Evolutionary conservation across 108 stramenopile species (phyloP).

Genomic region (Discostella pseudostelligera): DNA sequence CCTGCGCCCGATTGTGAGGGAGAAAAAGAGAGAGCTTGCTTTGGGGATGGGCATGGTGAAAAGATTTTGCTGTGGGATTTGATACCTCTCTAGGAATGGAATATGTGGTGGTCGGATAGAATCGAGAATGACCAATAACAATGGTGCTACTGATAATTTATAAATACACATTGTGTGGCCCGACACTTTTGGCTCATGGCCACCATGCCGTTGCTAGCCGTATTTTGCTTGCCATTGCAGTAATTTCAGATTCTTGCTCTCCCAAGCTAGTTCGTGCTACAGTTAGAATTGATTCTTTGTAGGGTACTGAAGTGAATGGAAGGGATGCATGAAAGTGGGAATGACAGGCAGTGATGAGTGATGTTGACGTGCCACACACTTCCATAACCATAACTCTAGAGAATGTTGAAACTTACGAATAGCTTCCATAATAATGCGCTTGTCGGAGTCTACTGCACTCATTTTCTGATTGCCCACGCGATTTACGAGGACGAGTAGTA

Average conservation of each 20-base stretch:
- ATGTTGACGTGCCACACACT: background rate
- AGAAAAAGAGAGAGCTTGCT: too few species aligned
- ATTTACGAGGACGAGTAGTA: constrained; percentile 37
- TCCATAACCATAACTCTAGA: background rate
- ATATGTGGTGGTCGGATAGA: too few species aligned
- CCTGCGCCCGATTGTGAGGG: too few species aligned
- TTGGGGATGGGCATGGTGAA: too few species aligned
- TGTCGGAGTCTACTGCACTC: constrained; percentile 23
- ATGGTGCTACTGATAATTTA: too few species aligned
- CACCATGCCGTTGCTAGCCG: constrained; percentile 61
- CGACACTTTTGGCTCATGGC: constrained; percentile 25
- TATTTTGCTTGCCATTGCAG: constrained; percentile 63
- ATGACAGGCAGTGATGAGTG: background rate
- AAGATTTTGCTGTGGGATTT: too few species aligned
- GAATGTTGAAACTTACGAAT: constrained; percentile 36
- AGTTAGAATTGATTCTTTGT: constrained; percentile 64
- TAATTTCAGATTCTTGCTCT: constrained; percentile 72
- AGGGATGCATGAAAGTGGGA: background rate
- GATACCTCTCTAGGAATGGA: too few species aligned
- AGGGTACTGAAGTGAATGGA: constrained; percentile 38
- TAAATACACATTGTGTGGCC: too few species aligned
- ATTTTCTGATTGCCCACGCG: constrained; percentile 27
- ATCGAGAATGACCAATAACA: too few species aligned
- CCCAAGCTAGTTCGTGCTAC: constrained; percentile 51
- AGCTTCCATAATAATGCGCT: constrained; percentile 64